Evolutionary conservation across 192 early-diverging fungal genomes (phyloP).

Genomic region (Coemansia sp.): DNA sequence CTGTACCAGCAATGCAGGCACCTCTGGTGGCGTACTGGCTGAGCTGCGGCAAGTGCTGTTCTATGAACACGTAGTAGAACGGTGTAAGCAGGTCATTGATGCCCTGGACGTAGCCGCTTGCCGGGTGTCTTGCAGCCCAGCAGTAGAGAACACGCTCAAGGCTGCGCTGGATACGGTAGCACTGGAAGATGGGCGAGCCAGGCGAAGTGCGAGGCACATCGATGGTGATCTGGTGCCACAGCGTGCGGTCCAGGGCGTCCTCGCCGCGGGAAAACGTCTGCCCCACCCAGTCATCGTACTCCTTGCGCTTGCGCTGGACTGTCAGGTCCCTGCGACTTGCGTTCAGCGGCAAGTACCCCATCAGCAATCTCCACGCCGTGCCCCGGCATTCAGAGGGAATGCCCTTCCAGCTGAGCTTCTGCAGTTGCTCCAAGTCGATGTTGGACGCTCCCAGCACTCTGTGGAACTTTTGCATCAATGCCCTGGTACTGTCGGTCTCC

Average conservation of each 20-base stretch:
- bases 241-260: slow-evolving; percentile 73
- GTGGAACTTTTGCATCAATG: slow-evolving; percentile 55
- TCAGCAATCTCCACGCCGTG: slow-evolving; percentile 90
- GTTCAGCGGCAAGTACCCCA: slow-evolving; percentile 91
- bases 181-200: slow-evolving; percentile 81
- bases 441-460: slow-evolving; percentile 59
- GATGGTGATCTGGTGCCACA: slow-evolving; percentile 97
- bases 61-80: slow-evolving; percentile 91
- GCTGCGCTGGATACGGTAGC: slow-evolving; percentile 76
- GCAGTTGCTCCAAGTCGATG: slow-evolving; percentile 72
- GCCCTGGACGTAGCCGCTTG: slow-evolving; percentile 98
- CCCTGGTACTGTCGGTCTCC: no score
- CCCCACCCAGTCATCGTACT: slow-evolving; percentile 84
- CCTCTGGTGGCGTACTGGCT: neutral
- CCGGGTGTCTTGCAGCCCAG: slow-evolving; percentile 98
- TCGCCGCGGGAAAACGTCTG: slow-evolving; percentile 83
- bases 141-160: slow-evolving; percentile 92
- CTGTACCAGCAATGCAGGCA: neutral
- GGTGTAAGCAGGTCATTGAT: slow-evolving; percentile 98
- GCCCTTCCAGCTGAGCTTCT: slow-evolving; percentile 90
- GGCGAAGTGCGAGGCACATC: slow-evolving; percentile 92
- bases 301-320: slow-evolving; percentile 83
- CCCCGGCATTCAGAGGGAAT: slow-evolving; percentile 83
- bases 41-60: slow-evolving; percentile 19
- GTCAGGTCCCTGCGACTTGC: slow-evolving; percentile 81